Conservation (phyloP, 345 rosid species). For the Hibiscus trionum region DNA sequence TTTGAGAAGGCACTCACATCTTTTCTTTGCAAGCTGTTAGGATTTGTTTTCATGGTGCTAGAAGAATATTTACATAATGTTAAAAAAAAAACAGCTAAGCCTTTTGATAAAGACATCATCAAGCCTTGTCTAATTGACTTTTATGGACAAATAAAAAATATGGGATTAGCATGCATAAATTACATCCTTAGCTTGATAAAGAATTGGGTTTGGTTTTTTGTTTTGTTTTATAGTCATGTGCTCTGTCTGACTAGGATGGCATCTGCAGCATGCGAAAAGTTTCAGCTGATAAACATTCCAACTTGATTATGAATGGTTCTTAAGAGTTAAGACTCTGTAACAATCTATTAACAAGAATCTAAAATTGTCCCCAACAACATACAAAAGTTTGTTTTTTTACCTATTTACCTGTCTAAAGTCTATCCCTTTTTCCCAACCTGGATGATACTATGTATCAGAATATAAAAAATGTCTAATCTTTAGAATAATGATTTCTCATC, state of each 20-base stretch:
- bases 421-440: background rate
- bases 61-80: constrained; percentile 17
- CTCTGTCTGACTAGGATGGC: constrained; percentile 10
- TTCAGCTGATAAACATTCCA: background rate
- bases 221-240: background rate
- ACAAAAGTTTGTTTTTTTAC: background rate
- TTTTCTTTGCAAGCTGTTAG: constrained; percentile 3
- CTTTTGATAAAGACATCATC: constrained; percentile 16
- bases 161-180: background rate
- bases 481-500: background rate
- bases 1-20: background rate
- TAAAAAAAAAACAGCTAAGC: constrained; percentile 31
- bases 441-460: constrained; percentile 4
- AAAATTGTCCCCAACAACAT: too few relatives aligned
- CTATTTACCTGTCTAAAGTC: background rate
- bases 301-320: background rate
- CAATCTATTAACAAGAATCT: too few relatives aligned
- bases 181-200: background rate
- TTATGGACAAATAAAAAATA: background rate
- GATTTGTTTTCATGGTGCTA: constrained; percentile 19
- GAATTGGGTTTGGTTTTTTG: background rate
- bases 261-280: constrained; percentile 11
- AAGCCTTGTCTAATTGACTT: constrained; percentile 18
- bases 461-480: constrained; percentile 2
- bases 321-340: too few relatives aligned